Evolutionary conservation across 2,329 filamentous ascomycete genomes (phyloP), one percentile per base, ranked within the genome.

Genomic region (Orbilia blumenaviensis): DNA sequence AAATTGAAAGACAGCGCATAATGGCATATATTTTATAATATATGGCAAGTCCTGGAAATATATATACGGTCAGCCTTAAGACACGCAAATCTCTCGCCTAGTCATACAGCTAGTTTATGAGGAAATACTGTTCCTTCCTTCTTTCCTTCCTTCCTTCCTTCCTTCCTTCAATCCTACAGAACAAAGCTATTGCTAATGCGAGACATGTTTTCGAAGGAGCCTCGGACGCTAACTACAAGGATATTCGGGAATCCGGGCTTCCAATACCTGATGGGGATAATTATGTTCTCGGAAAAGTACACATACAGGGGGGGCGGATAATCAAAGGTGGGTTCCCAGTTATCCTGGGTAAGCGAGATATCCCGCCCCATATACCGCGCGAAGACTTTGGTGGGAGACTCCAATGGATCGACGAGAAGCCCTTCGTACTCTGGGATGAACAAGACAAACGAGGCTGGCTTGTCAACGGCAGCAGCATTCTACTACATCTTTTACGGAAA

Each of bases 371-470:
- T 29, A 64, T 58, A 14, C 58, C 67, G 23, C 58, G 67, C 25
- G 58, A 58, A 27, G 12, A 32, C 21, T 41, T 18, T 2, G 8
- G 64, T 2, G 16, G 27, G 8, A 34, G 44, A 18, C 46, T 80
- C 3, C 32, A 77, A 42, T 79, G 78, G 78, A 52, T 81, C 1
- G 16, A 77, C 1, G 67, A 29, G 0, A 78, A 78, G 8, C 80
- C 54, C 46, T 74, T 81, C 1, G 36, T 81, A 2, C 21, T 81
- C 0, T 81, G 80, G 80, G 80, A 81, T 25, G 79, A 80, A 29
- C 48, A 32, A n/a, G 78, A 77, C n/a, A 81, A 80, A 44, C 72
- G 80, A 34, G 81, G 79, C 2, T 82, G 81, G 81, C 77, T 82
- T 0, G 63, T 80, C n/a, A 81, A 81, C n/a, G 81, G 81, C 0